Conservation (phyloP, 129 eudicot genomes). For the Calendula officinalis region DNA sequence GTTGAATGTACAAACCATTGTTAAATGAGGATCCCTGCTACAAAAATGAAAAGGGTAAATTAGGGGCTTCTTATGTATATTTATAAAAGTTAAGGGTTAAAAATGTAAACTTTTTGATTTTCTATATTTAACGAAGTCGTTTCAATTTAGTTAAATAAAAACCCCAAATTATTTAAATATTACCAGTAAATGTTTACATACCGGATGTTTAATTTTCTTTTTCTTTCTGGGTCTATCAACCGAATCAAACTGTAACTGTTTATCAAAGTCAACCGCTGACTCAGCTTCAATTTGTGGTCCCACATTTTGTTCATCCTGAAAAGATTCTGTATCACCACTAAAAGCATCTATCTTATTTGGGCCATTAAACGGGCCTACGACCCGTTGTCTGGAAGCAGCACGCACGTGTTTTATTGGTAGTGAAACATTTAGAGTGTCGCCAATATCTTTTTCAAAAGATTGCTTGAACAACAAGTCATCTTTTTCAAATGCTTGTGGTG, state of each 20-base stretch:
- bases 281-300: conserved; percentile 65
- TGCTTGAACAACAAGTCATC: conserved; percentile 46
- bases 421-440: conserved; percentile 56
- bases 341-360: conserved; percentile 69
- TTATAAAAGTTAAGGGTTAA: not conserved
- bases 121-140: not conserved
- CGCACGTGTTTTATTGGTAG: conserved; percentile 73
- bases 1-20: conserved; percentile 63
- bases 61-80: not conserved
- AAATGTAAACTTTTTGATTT: too few species aligned
- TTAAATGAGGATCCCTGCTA: conserved; percentile 57
- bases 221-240: conserved; percentile 70
- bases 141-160: not conserved
- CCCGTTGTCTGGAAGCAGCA: conserved; percentile 80
- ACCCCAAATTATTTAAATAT: not conserved
- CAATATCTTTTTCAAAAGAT: conserved; percentile 44
- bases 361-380: conserved; percentile 51
- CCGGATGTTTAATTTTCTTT: conserved; percentile 76
- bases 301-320: conserved; percentile 78
- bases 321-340: conserved; percentile 86
- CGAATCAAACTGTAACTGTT: conserved; percentile 56
- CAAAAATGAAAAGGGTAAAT: not conserved
- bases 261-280: conserved; percentile 57
- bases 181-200: conserved; percentile 28
- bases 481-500: conserved; percentile 52